A percentile compares a stretch with the other conserved stretches of the same genome.
These are phyloP conservation scores for Ustanciosporium gigantosporum DNA, from an alignment of 1,284 basidiomycete species.

Conservation along the genomic window DNA sequence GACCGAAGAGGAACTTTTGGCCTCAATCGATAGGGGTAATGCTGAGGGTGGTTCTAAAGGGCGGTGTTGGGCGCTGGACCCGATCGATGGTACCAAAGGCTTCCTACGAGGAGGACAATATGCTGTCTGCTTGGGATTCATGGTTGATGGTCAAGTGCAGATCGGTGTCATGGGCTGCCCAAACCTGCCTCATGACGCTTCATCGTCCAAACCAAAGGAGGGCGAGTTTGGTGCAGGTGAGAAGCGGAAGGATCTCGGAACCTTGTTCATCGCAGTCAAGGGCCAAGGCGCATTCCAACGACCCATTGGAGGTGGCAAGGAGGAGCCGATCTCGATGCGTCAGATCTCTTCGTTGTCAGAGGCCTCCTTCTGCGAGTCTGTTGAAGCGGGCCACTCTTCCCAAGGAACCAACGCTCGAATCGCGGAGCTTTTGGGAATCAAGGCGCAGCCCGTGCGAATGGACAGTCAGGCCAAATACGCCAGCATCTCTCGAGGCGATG, in stretches of 20 bases:
- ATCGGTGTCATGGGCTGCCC: conserved; percentile 90
- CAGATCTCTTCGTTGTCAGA: conserved; percentile 61
- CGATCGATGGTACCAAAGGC: conserved; percentile 90
- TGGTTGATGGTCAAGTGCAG: conserved; percentile 77
- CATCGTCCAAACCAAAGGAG: conserved; percentile 50
- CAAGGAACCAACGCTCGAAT: conserved; percentile 79
- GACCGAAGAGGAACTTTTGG: conserved; percentile 68
- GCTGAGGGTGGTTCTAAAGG: conserved; percentile 76
- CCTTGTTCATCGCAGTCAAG: conserved; percentile 52
- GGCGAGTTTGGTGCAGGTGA: conserved; percentile 48
- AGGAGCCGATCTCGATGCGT: conserved; percentile 51
- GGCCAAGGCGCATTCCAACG: conserved; percentile 56
- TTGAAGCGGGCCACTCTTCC: conserved; percentile 89
- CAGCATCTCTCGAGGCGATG: conserved; percentile 82
- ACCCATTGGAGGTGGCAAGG: conserved; percentile 37
- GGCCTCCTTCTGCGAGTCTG: conserved; percentile 83
- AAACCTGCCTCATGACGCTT: conserved; percentile 71
- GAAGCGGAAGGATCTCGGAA: conserved; percentile 47
- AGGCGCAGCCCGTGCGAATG: conserved; percentile 77
- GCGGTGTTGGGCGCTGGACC: conserved; percentile 86
- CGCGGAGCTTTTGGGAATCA: conserved; percentile 72
- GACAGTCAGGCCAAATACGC: conserved; percentile 98
- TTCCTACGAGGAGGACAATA: conserved; percentile 97
- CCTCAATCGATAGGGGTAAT: conserved; percentile 83
- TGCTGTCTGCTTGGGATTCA: conserved; percentile 89